A percentile compares a stretch with the other conserved stretches of the same genome.
Evolutionary conservation across 768 basidiomycete species (phyloP).

Genomic region (Mrakia frigida): DNA sequence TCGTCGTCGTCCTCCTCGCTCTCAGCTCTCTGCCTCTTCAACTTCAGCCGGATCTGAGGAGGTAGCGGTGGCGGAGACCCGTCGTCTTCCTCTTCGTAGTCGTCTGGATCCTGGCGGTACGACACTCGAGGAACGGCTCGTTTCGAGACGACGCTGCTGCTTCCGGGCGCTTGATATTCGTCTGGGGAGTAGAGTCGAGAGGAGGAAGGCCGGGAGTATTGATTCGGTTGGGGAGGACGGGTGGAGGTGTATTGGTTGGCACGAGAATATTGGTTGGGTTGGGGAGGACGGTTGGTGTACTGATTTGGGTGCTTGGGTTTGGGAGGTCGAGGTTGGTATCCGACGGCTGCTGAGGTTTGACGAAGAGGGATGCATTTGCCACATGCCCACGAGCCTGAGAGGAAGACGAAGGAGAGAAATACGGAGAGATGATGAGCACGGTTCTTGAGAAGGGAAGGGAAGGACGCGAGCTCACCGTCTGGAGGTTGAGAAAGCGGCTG

Average conservation of each 20-base stretch:
- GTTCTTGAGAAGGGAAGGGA: not conserved
- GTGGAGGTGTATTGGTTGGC: not conserved
- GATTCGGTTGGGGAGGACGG: not conserved
- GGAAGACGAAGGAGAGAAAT: not conserved
- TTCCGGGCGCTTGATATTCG: not conserved
- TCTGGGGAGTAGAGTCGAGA: not conserved
- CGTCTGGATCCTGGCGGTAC: not conserved
- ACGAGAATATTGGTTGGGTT: not conserved
- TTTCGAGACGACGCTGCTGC: not conserved
- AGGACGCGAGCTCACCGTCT: slow-evolving; percentile 56
- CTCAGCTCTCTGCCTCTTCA: slow-evolving; percentile 1
- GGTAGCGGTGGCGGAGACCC: not conserved
- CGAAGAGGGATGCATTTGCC: not conserved
- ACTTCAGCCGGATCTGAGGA: not conserved
- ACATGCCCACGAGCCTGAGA: not conserved
- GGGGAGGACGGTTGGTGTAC: not conserved
- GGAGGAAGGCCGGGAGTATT: not conserved
- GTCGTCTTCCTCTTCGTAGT: not conserved
- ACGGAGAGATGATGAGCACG: not conserved
- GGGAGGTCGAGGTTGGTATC: not conserved
- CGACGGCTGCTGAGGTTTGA: not conserved
- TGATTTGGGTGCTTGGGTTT: not conserved
- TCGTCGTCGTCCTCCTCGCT: slow-evolving; percentile 29
- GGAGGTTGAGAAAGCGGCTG: slow-evolving; percentile 69
- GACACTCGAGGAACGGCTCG: not conserved